Evolutionary conservation across 202 grass and related monocot genomes (phyloP).

Genomic region (Carex arenaria): DNA sequence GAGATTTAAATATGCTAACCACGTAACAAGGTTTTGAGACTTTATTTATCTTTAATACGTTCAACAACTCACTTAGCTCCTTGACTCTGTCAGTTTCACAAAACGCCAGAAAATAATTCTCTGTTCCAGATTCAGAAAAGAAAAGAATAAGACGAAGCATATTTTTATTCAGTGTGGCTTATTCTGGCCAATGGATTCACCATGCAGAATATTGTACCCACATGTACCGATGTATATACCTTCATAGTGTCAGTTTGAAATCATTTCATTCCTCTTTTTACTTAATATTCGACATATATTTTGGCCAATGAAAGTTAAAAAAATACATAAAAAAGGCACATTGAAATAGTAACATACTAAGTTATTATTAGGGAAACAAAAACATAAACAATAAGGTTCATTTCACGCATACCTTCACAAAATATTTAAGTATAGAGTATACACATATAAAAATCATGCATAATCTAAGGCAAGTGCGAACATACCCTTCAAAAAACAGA

Average conservation of each 20-base stretch:
- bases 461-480: background rate
- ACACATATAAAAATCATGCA: background rate
- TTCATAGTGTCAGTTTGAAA: background rate
- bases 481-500: background rate
- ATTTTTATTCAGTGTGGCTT: background rate
- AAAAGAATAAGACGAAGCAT: background rate
- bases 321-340: background rate
- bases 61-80: conserved; percentile 55
- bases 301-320: background rate
- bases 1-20: conserved; percentile 55
- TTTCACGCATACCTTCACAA: too few relatives aligned
- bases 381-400: too few relatives aligned
- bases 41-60: conserved; percentile 52
- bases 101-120: conserved; percentile 50
- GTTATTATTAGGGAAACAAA: background rate
- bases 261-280: background rate
- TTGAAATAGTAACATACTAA: background rate
- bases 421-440: background rate
- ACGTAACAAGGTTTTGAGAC: conserved; percentile 58
- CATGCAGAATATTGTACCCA: background rate
- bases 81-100: conserved; percentile 63
- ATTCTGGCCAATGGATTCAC: background rate
- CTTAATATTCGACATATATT: background rate
- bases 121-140: conserved; percentile 7
- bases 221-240: background rate